Conservation (phyloP, 2,329 filamentous ascomycete species). For the Aspergillus thermomutatus region DNA sequence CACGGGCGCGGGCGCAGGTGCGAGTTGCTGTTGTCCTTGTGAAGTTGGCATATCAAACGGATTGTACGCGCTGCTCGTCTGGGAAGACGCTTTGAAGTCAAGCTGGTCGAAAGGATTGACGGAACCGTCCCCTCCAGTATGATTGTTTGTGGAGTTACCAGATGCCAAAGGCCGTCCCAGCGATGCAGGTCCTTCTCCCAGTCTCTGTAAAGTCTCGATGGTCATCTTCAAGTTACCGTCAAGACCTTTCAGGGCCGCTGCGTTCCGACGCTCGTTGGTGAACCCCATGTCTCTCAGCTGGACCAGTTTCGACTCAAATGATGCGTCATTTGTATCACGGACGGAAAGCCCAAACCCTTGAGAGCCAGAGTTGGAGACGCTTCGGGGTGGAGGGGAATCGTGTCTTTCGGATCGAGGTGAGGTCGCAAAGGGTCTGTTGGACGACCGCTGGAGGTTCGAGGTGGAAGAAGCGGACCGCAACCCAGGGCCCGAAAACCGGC, state of each 20-base stretch:
- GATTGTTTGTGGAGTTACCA: conserved; percentile 16
- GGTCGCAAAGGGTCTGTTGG: conserved; percentile 51
- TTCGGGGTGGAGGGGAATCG: conserved; percentile 22
- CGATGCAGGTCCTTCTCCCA: conserved; percentile 67
- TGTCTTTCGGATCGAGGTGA: conserved; percentile 25
- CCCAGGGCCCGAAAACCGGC: conserved; percentile 60
- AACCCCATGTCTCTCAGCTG: conserved; percentile 91
- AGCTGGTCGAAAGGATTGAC: conserved; percentile 66
- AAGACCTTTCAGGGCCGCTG: conserved; percentile 74
- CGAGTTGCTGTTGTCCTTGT: conserved; percentile 37
- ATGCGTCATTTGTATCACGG: conserved; percentile 41
- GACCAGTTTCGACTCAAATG: conserved; percentile 69
- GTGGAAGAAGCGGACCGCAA: conserved; percentile 68
- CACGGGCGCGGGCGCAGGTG: conserved; percentile 22
- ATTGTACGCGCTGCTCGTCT: conserved; percentile 53
- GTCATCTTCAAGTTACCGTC: conserved; percentile 82
- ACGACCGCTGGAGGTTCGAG: conserved; percentile 58
- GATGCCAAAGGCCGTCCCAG: conserved; percentile 54
- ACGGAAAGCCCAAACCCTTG: conserved; percentile 66
- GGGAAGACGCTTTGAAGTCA: conserved; percentile 35
- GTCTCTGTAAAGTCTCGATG: conserved; percentile 76
- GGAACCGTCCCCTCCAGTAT: conserved; percentile 35
- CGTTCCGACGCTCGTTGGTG: conserved; percentile 74
- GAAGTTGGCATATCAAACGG: conserved; percentile 58
- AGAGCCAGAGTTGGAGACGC: conserved; percentile 24